Conservation (phyloP, 2,329 filamentous ascomycete genomes). For the Stagonosporopsis tanaceti region DNA sequence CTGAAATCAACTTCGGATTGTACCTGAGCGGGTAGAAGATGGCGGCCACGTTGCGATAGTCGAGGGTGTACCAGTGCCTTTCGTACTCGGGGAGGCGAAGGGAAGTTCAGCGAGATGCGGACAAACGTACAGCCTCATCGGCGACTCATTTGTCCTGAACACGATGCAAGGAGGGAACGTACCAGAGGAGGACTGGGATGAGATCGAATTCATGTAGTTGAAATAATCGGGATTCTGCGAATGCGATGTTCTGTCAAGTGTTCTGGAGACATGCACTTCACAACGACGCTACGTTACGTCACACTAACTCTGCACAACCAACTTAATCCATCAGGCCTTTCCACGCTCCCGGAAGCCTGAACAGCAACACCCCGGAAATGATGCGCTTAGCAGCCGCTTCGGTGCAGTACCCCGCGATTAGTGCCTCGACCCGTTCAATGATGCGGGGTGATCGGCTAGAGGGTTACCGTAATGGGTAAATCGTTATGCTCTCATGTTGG, state of each 20-base stretch:
- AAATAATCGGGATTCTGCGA: neutral
- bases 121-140: neutral
- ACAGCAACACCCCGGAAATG: neutral
- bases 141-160: neutral
- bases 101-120: neutral
- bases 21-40: neutral
- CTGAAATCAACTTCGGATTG: neutral
- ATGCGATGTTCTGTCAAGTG: neutral
- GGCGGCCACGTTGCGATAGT: neutral
- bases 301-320: neutral
- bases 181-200: neutral
- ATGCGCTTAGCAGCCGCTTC: neutral
- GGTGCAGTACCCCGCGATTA: slow-evolving; percentile 27
- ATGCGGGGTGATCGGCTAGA: slow-evolving; percentile 34
- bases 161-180: neutral
- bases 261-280: neutral
- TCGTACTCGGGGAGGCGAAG: neutral
- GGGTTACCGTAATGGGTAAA: slow-evolving; percentile 33
- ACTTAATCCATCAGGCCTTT: neutral
- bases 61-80: neutral
- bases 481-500: slow-evolving; percentile 16
- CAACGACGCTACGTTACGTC: neutral
- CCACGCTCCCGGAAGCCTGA: neutral
- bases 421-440: slow-evolving; percentile 1
- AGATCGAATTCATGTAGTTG: neutral